phyloP scores from a whole-genome alignment of 192 early-diverging fungal species.

The Backusella tuberculispora region DNA sequence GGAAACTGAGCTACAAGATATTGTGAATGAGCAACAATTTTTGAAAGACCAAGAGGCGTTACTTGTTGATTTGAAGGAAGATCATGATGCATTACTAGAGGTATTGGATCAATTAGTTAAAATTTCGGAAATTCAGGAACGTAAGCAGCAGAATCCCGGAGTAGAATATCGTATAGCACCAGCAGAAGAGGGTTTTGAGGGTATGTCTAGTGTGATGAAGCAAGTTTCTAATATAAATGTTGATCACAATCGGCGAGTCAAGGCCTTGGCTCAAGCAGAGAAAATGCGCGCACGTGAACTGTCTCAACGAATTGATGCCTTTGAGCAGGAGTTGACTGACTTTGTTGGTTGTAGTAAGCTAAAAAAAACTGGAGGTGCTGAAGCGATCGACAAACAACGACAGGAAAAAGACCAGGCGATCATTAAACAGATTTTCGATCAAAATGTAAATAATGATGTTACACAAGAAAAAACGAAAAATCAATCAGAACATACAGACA shows the following conservation, averaged over 20 bases:
- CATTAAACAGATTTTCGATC: slow-evolving; percentile 53
- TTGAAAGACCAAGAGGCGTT: slow-evolving; percentile 75
- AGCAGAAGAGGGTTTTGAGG: slow-evolving; percentile 57
- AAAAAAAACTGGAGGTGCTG: slow-evolving; percentile 73
- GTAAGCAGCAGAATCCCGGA: slow-evolving; percentile 26
- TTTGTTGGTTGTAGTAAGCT: slow-evolving; percentile 68
- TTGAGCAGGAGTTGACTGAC: slow-evolving; percentile 68
- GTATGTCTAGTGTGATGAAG: slow-evolving; percentile 64
- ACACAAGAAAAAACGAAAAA: neutral
- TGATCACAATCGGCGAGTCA: slow-evolving; percentile 61
- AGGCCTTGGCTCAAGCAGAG: slow-evolving; percentile 66
- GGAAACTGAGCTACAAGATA: slow-evolving; percentile 78
- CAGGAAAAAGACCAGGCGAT: slow-evolving; percentile 66
- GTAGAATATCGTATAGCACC: slow-evolving; percentile 25
- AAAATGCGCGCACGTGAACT: slow-evolving; percentile 63
- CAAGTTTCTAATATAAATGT: slow-evolving; percentile 68
- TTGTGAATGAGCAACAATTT: slow-evolving; percentile 76
- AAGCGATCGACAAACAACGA: slow-evolving; percentile 67
- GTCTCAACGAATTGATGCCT: slow-evolving; percentile 69
- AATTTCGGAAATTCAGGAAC: slow-evolving; percentile 56
- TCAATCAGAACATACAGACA: neutral
- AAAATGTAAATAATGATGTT: neutral
- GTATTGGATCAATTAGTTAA: slow-evolving; percentile 62
- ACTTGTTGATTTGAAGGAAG: slow-evolving; percentile 66
- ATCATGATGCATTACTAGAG: slow-evolving; percentile 54